These are phyloP conservation scores for Camellia oleifera DNA, from an alignment of 179 eudicot genomes.

Conservation along the genomic window DNA sequence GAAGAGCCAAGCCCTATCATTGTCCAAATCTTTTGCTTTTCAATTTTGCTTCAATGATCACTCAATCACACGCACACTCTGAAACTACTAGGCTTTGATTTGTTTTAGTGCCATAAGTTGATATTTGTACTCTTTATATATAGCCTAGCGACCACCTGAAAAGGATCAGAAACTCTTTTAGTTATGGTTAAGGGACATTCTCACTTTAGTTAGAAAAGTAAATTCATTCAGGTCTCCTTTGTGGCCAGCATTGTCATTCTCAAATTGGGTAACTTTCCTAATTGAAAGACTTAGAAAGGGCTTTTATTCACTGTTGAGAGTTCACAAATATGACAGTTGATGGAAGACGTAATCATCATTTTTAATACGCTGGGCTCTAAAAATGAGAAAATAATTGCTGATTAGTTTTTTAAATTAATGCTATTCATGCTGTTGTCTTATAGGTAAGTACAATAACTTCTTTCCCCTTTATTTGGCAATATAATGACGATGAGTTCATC, in stretches of 20 bases:
- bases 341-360: constrained; percentile 12
- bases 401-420: no score
- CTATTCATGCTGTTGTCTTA: no score
- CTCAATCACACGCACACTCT: neutral
- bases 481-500: no score
- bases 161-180: constrained; percentile 4
- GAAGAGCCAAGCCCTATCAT: constrained; percentile 64
- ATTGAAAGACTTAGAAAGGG: constrained; percentile 8
- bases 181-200: constrained; percentile 21
- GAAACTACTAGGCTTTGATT: neutral
- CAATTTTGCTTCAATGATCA: no score
- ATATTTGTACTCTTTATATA: constrained; percentile 26
- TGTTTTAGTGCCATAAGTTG: constrained; percentile 2
- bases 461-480: no score
- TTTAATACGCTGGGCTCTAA: no score
- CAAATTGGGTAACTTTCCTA: constrained; percentile 30
- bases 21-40: constrained; percentile 18
- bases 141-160: constrained; percentile 5
- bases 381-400: no score
- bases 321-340: neutral
- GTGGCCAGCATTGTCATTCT: constrained; percentile 57
- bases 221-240: constrained; percentile 52
- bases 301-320: neutral
- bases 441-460: no score
- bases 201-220: constrained; percentile 25